phyloP scores from a whole-genome alignment of 345 rosid genomes.

The Aethionema arabicum region DNA sequence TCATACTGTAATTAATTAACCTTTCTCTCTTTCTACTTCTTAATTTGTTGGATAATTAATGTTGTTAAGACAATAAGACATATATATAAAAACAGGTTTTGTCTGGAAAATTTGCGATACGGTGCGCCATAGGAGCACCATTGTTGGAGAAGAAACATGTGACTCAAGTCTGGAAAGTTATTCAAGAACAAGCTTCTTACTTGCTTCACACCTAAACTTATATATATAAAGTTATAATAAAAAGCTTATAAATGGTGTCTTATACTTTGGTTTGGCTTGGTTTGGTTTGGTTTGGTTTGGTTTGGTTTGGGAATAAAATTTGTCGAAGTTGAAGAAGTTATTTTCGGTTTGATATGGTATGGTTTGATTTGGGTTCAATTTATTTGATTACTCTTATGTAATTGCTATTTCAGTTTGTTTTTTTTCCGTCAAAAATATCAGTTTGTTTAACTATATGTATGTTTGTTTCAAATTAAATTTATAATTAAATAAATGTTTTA shows the following conservation, averaged over 20 bases:
- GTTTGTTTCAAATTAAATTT: too few relatives aligned
- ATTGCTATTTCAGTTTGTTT: too few relatives aligned
- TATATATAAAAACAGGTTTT: conserved; percentile 49
- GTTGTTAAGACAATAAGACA: neutral
- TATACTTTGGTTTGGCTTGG: too few relatives aligned
- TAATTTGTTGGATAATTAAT: neutral
- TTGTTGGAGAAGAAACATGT: conserved; percentile 84
- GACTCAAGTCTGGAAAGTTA: conserved; percentile 66
- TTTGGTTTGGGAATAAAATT: too few relatives aligned
- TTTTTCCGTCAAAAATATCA: too few relatives aligned
- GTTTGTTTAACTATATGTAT: too few relatives aligned
- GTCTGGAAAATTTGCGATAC: conserved; percentile 57
- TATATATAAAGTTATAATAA: neutral
- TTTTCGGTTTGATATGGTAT: too few relatives aligned
- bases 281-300: neutral
- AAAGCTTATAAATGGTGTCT: too few relatives aligned
- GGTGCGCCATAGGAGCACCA: conserved; percentile 87
- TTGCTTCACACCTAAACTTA: conserved; percentile 36
- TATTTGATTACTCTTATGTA: too few relatives aligned
- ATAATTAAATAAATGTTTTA: too few relatives aligned
- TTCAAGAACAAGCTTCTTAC: conserved; percentile 62
- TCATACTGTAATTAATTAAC: conserved; percentile 59
- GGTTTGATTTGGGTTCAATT: too few relatives aligned
- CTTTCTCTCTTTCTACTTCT: neutral
- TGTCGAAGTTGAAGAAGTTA: too few relatives aligned